phyloP scores from a whole-genome alignment of 441 rosid genomes.

The Geranium incanum region DNA sequence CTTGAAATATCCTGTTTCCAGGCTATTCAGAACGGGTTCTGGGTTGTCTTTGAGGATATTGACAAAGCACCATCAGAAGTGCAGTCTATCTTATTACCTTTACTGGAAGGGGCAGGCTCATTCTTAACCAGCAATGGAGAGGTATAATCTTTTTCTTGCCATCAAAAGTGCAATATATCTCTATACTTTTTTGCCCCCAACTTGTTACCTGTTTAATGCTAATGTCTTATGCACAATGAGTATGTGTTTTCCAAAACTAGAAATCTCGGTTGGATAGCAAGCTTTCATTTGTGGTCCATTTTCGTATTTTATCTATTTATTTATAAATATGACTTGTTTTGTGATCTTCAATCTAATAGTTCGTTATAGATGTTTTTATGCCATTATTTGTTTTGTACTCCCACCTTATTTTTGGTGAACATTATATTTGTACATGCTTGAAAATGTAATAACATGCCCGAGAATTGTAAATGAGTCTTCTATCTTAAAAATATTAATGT shows the following conservation, averaged over 20 bases:
- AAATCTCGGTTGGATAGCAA: background rate
- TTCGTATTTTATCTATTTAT: background rate
- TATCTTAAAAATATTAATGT: background rate
- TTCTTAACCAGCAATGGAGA: slow-evolving; percentile 72
- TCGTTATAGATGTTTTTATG: background rate
- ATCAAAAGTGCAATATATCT: slow-evolving; percentile 69
- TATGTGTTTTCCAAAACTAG: background rate
- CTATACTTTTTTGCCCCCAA: slow-evolving; percentile 32
- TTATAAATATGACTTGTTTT: background rate
- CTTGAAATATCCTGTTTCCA: slow-evolving; percentile 27
- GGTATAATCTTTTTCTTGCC: slow-evolving; percentile 87
- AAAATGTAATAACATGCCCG: background rate
- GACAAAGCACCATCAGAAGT: slow-evolving; percentile 93
- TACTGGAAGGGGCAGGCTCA: slow-evolving; percentile 70
- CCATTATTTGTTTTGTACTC: background rate
- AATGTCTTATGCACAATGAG: background rate
- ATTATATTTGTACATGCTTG: background rate
- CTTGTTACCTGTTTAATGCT: background rate
- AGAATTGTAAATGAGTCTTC: background rate
- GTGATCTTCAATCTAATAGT: background rate
- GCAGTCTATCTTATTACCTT: slow-evolving; percentile 69
- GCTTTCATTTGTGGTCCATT: background rate
- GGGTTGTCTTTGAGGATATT: slow-evolving; percentile 97
- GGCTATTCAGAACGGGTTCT: slow-evolving; percentile 75
- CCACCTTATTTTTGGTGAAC: background rate